A percentile compares a stretch with the other conserved stretches of the same genome.
These are phyloP conservation scores for Podaxis mareebaensis DNA, from an alignment of 768 basidiomycete genomes.

Conservation along the genomic window DNA sequence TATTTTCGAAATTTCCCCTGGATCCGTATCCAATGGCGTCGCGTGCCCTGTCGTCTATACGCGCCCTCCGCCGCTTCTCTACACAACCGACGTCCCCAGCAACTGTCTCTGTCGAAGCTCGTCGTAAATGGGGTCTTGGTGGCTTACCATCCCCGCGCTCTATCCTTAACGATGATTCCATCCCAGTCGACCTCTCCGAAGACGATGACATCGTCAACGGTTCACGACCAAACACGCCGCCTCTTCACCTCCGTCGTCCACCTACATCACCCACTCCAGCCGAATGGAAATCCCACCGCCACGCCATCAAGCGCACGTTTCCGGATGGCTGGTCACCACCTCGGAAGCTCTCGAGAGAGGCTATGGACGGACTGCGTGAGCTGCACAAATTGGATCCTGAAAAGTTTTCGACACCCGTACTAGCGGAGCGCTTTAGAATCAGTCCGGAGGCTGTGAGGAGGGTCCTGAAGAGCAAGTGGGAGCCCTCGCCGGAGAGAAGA, in stretches of 20 bases:
- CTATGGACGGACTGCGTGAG: conserved; percentile 78
- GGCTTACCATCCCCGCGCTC: conserved; percentile 41
- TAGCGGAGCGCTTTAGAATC: conserved; percentile 78
- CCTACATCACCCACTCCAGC: conserved; percentile 44
- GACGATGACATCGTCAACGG: conserved; percentile 52
- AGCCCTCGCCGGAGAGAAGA: conserved; percentile 56
- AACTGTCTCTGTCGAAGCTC: conserved; percentile 17
- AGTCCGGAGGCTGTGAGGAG: conserved; percentile 80
- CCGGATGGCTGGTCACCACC: conserved; percentile 78
- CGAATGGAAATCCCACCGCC: conserved; percentile 52
- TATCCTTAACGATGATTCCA: conserved; percentile 48
- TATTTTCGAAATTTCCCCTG: conserved; percentile 1
- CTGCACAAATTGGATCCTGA: conserved; percentile 65
- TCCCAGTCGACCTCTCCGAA: conserved; percentile 50
- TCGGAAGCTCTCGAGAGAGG: conserved; percentile 77
- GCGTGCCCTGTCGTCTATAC: neutral
- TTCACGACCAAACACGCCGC: conserved; percentile 34
- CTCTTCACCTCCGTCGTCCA: conserved; percentile 39
- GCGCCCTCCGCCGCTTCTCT: conserved; percentile 8
- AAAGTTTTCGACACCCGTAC: conserved; percentile 61
- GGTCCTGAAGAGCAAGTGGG: conserved; percentile 77
- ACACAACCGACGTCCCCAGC: conserved; percentile 20
- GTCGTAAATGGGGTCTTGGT: conserved; percentile 39
- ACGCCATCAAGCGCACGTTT: conserved; percentile 51
- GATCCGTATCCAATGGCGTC: conserved; percentile 1